Conservation (phyloP, 2,329 filamentous ascomycete genomes). For the Lasiodiplodia sp. region DNA sequence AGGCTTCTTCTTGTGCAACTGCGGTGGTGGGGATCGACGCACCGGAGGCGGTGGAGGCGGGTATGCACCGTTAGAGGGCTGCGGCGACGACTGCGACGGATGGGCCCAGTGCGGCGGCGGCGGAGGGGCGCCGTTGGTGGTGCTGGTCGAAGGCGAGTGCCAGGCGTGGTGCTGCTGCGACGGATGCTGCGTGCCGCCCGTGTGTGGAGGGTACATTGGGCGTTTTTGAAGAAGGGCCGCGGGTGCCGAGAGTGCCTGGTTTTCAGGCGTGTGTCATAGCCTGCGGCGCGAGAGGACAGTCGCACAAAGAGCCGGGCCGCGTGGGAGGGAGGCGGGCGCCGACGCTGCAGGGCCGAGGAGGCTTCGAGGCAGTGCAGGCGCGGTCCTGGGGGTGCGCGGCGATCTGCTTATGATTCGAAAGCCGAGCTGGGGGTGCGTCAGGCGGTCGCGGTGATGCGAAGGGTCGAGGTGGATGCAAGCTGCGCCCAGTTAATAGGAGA, state of each 20-base stretch:
- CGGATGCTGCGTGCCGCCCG: slow-evolving; percentile 43
- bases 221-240: slow-evolving; percentile 23
- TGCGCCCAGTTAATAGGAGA: slow-evolving; percentile 29
- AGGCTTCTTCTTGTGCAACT: slow-evolving; percentile 23
- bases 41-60: slow-evolving; percentile 45
- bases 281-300: slow-evolving; percentile 3
- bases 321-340: slow-evolving; percentile 20
- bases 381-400: slow-evolving; percentile 20
- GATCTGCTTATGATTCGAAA: slow-evolving; percentile 28
- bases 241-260: slow-evolving; percentile 25
- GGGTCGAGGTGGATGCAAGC: slow-evolving; percentile 28
- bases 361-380: slow-evolving; percentile 26
- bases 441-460: slow-evolving; percentile 26
- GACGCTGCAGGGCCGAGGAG: slow-evolving; percentile 26
- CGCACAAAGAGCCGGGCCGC: slow-evolving; percentile 27
- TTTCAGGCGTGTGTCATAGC: slow-evolving; percentile 28
- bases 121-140: slow-evolving; percentile 25
- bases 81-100: slow-evolving; percentile 35
- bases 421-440: slow-evolving; percentile 25
- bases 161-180: slow-evolving; percentile 32
- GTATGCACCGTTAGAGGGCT: slow-evolving; percentile 46
- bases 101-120: slow-evolving; percentile 24
- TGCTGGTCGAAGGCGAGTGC: slow-evolving; percentile 33
- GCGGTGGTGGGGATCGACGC: slow-evolving; percentile 38
- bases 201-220: slow-evolving; percentile 32